Conservation (phyloP, 2,329 filamentous ascomycete genomes). For the Orbilia brochopaga region DNA sequence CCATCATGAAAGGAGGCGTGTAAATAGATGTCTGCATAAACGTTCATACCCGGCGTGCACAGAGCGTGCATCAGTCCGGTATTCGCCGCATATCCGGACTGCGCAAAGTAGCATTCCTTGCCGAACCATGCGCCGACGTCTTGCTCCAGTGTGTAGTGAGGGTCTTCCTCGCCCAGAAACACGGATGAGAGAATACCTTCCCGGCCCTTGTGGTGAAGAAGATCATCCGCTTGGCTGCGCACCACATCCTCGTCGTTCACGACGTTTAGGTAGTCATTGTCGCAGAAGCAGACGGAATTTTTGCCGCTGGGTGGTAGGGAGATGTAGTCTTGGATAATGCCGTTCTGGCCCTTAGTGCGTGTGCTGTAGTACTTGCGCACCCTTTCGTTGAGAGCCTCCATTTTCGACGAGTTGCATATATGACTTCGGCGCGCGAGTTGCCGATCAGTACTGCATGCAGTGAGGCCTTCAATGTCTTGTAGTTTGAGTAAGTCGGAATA, state of each 20-base stretch:
- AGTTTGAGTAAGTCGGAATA: too few species aligned
- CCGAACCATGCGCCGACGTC: slow-evolving; percentile 1
- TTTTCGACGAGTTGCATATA: background rate
- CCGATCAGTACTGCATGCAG: too few species aligned
- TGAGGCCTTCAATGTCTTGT: too few species aligned
- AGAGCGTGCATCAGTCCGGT: background rate
- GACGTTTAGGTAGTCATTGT: slow-evolving; percentile 4
- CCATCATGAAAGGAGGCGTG: slow-evolving; percentile 1
- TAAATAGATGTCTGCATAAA: background rate
- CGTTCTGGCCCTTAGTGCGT: background rate
- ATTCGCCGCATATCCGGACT: slow-evolving; percentile 2
- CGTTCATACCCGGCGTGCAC: background rate
- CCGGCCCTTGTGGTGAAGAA: background rate
- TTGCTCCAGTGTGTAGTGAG: background rate
- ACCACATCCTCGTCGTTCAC: background rate
- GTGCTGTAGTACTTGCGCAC: background rate
- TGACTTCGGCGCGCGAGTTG: background rate
- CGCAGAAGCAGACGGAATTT: background rate
- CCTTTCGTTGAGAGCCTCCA: slow-evolving; percentile 4
- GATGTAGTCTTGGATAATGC: background rate
- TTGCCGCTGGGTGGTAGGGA: background rate
- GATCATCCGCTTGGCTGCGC: background rate
- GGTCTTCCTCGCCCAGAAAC: background rate
- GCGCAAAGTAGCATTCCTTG: background rate
- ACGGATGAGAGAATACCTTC: background rate